Evolutionary conservation across 2,329 filamentous ascomycete species (phyloP).

Genomic region (Coniella vitis): DNA sequence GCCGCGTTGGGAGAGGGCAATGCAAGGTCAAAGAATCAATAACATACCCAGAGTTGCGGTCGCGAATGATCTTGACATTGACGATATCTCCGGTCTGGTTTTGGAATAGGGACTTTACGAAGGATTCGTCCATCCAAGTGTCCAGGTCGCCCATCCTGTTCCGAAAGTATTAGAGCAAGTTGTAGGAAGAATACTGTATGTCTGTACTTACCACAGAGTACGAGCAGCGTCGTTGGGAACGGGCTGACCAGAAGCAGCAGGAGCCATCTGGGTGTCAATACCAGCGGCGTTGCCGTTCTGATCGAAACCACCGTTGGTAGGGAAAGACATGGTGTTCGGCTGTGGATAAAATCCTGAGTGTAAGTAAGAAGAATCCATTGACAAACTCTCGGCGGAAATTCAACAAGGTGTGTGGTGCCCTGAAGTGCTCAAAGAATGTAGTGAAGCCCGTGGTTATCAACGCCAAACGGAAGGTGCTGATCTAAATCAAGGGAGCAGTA

Average conservation of each 20-base stretch:
- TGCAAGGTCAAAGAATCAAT: not conserved
- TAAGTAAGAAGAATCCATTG: too few relatives aligned
- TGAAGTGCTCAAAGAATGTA: too few relatives aligned
- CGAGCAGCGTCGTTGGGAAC: slow-evolving; percentile 12
- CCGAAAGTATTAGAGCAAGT: not conserved
- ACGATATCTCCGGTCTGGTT: slow-evolving; percentile 90
- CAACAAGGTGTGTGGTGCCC: too few relatives aligned
- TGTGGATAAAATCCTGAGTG: too few relatives aligned
- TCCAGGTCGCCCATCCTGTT: slow-evolving; percentile 97
- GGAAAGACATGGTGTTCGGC: slow-evolving; percentile 7
- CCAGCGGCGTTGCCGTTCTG: slow-evolving; percentile 6
- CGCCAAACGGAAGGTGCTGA: too few relatives aligned
- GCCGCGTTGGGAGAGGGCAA: too few relatives aligned
- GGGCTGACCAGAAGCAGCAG: slow-evolving; percentile 8
- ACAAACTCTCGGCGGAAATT: too few relatives aligned
- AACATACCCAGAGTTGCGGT: slow-evolving; percentile 90
- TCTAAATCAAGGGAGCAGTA: too few relatives aligned
- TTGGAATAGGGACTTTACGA: slow-evolving; percentile 85
- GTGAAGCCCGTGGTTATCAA: too few relatives aligned
- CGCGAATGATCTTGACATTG: slow-evolving; percentile 98
- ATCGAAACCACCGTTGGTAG: slow-evolving; percentile 8
- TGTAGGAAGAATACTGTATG: too few relatives aligned
- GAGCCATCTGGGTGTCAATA: slow-evolving; percentile 12
- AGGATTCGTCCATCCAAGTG: slow-evolving; percentile 99
- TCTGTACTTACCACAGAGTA: slow-evolving; percentile 12